Conservation (phyloP, 1,284 basidiomycete genomes). For the Fomitopsis betulina region DNA sequence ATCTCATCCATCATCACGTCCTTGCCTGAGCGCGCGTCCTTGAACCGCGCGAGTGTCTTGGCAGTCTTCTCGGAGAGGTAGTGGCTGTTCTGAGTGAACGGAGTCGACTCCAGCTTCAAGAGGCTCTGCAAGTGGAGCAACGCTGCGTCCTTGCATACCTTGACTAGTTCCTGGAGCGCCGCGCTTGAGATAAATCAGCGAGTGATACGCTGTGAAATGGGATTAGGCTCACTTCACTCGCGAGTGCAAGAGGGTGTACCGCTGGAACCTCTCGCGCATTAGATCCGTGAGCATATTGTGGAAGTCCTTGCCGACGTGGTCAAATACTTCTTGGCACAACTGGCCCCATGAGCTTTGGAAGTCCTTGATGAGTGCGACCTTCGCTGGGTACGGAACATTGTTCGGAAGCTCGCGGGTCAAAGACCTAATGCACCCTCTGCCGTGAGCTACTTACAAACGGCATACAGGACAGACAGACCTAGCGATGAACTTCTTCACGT, state of each 20-base stretch:
- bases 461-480: slow-evolving; percentile 8
- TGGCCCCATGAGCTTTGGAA: slow-evolving; percentile 37
- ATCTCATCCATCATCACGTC: not conserved
- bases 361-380: slow-evolving; percentile 36
- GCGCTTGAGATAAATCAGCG: not conserved
- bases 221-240: slow-evolving; percentile 22
- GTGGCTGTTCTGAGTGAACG: slow-evolving; percentile 31
- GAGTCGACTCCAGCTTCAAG: slow-evolving; percentile 24
- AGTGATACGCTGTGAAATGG: not conserved
- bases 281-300: slow-evolving; percentile 18
- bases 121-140: slow-evolving; percentile 14
- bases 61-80: slow-evolving; percentile 20
- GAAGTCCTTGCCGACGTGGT: slow-evolving; percentile 28
- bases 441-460: not conserved
- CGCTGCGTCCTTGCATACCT: slow-evolving; percentile 4
- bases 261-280: slow-evolving; percentile 26
- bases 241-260: slow-evolving; percentile 24
- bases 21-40: slow-evolving; percentile 14
- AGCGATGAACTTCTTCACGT: slow-evolving; percentile 18
- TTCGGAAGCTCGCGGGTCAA: slow-evolving; percentile 48
- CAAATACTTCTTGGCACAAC: slow-evolving; percentile 36
- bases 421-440: slow-evolving; percentile 26
- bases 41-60: slow-evolving; percentile 18
- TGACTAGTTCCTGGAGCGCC: slow-evolving; percentile 11
- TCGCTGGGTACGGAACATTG: slow-evolving; percentile 48